Base-by-base conservation (phyloP, 495 filamentous ascomycete genomes). In the Lentithecium fluviatile region DNA sequence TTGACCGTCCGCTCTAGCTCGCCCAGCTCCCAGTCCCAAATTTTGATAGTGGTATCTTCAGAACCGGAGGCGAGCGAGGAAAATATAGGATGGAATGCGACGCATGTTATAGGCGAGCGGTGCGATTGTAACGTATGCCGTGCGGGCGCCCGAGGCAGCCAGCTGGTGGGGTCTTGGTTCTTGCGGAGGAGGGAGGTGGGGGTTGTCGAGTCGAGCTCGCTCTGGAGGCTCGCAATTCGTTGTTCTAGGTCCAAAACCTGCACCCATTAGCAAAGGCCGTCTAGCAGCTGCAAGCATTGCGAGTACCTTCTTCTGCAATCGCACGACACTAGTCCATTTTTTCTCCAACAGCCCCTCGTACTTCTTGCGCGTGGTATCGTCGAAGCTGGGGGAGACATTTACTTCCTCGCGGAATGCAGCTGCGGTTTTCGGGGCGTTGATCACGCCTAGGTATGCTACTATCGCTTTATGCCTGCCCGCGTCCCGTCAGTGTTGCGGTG, bases 11-110 rank as follows among this genome's bases (percentile, higher is more conserved):
- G 75, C 69, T 97, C 93, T 8, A 96, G 80, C 71, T 97, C 93
- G 20, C 94, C 94, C 17, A 96, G 76, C 66, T 98, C 94, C 90
- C 91, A 97, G 69, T 97, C 94, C 94, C 94, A 98, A 50, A 98
- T 91, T 71, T 98, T 98, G 70, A 91, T 90, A 10, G 85, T 89
- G 45, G 82, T 83, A 67, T 91, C 88, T 67, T 97, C 94, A 37
- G 92, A 95, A 17, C 90, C 94, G 0, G 91, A 94, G 13, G 94
- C 94, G 11, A 98, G 78, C 0, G 89, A 90, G 19, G 91, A 91
- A 71, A 95, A 97, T 54, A 94, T 78, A 0, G 94, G 93, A 72
- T 98, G 94, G 74, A 98, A 98, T 2, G 94, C 94, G 51, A 97
- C 84, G 65, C 88, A 92, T 34, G 87, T 96, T 43, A 98, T 81